Evolutionary conservation across 2,329 filamentous ascomycete genomes (phyloP).

Genomic region (Hypocrella siamensis): DNA sequence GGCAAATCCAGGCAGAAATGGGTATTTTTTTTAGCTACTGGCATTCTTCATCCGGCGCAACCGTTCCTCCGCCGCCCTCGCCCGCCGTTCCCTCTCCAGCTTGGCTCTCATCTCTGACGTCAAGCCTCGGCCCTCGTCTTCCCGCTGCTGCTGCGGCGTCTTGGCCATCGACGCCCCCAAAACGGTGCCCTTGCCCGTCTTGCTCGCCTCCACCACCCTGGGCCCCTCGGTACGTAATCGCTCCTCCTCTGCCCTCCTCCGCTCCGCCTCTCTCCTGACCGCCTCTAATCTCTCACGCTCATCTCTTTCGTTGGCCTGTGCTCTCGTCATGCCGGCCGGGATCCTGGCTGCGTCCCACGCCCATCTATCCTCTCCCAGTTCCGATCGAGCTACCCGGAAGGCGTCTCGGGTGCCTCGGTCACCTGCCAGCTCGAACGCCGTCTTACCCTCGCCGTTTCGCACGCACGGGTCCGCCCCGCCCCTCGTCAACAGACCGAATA

Average conservation of each 20-base stretch:
- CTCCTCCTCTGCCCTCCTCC: slow-evolving; percentile 61
- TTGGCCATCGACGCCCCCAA: slow-evolving; percentile 42
- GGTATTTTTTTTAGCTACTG: slow-evolving; percentile 7
- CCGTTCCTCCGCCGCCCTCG: slow-evolving; percentile 81
- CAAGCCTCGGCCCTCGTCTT: slow-evolving; percentile 72
- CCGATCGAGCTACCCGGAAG: slow-evolving; percentile 73
- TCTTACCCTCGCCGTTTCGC: slow-evolving; percentile 60
- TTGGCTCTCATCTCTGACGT: slow-evolving; percentile 75
- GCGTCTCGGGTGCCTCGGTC: slow-evolving; percentile 77
- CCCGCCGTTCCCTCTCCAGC: slow-evolving; percentile 76
- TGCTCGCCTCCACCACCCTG: slow-evolving; percentile 27
- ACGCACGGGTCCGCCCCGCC: slow-evolving; percentile 58
- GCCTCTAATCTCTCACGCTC: slow-evolving; percentile 55
- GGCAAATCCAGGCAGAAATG: too few species aligned
- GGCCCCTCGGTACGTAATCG: slow-evolving; percentile 52
- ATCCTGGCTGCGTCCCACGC: slow-evolving; percentile 66
- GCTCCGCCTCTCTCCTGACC: slow-evolving; percentile 50
- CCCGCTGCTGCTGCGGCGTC: slow-evolving; percentile 64
- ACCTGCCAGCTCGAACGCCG: slow-evolving; percentile 73
- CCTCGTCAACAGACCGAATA: slow-evolving; percentile 61
- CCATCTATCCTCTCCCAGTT: slow-evolving; percentile 63
- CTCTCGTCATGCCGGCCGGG: slow-evolving; percentile 52
- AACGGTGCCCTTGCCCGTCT: slow-evolving; percentile 34
- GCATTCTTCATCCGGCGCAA: slow-evolving; percentile 46
- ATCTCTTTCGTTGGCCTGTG: slow-evolving; percentile 54